Conservation (phyloP, 2,329 filamentous ascomycete genomes). For the Bipolaris gigantea region DNA sequence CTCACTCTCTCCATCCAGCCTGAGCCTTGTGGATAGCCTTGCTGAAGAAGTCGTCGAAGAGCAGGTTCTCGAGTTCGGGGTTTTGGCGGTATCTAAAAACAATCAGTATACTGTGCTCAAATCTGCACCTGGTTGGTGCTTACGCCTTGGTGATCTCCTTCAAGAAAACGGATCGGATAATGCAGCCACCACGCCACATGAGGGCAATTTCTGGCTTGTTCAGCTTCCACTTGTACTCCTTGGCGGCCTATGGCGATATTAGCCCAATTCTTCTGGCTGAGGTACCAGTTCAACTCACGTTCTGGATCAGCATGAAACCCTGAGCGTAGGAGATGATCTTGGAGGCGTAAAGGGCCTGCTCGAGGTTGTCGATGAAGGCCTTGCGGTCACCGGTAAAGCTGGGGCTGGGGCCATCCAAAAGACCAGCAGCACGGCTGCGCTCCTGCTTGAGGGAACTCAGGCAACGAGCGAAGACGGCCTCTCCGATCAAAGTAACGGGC, state of each 20-base stretch:
- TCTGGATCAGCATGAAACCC: constrained; percentile 99
- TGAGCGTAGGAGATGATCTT: constrained; percentile 99
- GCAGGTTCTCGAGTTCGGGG: constrained; percentile 93
- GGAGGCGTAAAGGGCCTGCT: constrained; percentile 98
- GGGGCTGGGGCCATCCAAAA: constrained; percentile 75
- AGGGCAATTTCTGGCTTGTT: constrained; percentile 99
- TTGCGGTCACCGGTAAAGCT: constrained; percentile 88
- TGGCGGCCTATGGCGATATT: constrained; percentile 69
- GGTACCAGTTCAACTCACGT: constrained; percentile 60
- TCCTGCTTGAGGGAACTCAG: constrained; percentile 92
- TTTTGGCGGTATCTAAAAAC: constrained; percentile 70
- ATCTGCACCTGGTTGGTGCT: not conserved
- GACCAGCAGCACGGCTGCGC: constrained; percentile 77
- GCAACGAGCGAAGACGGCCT: constrained; percentile 94
- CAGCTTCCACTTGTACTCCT: constrained; percentile 96
- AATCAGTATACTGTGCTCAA: not conserved
- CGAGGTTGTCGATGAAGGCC: constrained; percentile 93
- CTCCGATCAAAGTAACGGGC: constrained; percentile 97
- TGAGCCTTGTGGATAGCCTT: constrained; percentile 97
- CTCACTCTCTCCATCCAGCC: constrained; percentile 50
- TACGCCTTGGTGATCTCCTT: constrained; percentile 94
- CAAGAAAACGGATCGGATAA: constrained; percentile 99
- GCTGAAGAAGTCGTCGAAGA: constrained; percentile 99
- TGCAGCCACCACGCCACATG: constrained; percentile 99
- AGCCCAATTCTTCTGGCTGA: not conserved